Evolutionary conservation across 176 grass and related monocot genomes (phyloP).

Genomic region (Rhynchospora tenuis): DNA sequence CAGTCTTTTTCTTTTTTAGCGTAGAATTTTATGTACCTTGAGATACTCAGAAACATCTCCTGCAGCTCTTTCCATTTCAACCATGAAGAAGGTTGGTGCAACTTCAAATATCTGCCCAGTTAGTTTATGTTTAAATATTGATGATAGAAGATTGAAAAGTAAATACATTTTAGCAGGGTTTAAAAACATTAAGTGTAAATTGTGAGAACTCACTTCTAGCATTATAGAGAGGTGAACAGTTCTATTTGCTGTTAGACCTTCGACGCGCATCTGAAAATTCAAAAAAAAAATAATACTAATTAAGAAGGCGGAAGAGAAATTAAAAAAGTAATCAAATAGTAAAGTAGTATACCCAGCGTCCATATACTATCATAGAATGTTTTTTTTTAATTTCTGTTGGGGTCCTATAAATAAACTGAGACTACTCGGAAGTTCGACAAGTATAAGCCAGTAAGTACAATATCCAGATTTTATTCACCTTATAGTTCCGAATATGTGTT

Average conservation of each 20-base stretch:
- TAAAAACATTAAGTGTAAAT: constrained; percentile 10
- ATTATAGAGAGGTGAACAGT: constrained; percentile 80
- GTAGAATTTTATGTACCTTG: constrained; percentile 37
- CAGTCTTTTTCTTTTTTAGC: neutral
- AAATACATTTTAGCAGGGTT: neutral
- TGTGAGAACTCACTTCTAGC: constrained; percentile 68
- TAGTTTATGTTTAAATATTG: constrained; percentile 17
- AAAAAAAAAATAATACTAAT: neutral
- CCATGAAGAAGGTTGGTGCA: constrained; percentile 85
- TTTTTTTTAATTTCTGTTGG: neutral
- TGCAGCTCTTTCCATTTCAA: constrained; percentile 68
- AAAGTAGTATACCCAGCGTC: neutral
- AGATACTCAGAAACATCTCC: constrained; percentile 80
- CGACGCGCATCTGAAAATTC: constrained; percentile 77
- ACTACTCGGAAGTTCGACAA: neutral
- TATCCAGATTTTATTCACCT: constrained; percentile 38
- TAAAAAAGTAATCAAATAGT: neutral
- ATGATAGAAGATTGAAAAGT: neutral
- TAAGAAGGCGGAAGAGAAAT: constrained; percentile 2
- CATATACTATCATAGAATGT: neutral
- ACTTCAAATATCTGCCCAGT: constrained; percentile 82
- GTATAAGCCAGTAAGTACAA: constrained; percentile 10
- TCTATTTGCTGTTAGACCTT: constrained; percentile 58
- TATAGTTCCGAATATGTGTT: constrained; percentile 94
- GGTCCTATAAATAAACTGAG: constrained; percentile 12